phyloP scores from a whole-genome alignment of 108 stramenopile genomes.

The Halocafeteria seosinensis region DNA sequence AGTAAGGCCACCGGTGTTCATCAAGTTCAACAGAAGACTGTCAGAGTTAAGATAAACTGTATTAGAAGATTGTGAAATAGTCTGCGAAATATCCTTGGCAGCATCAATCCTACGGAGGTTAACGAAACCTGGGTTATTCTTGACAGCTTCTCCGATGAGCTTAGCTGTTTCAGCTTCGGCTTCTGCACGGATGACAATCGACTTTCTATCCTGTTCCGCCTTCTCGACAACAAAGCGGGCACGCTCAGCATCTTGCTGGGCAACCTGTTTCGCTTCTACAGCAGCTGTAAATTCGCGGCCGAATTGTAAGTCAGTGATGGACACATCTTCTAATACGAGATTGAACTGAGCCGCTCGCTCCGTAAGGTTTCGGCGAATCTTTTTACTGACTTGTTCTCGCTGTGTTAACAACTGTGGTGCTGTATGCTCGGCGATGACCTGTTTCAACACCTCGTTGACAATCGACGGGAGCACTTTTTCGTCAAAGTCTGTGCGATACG shows the following conservation, averaged over 20 bases:
- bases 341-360: conserved; percentile 65
- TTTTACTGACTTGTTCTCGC: conserved; percentile 69
- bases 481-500: conserved; percentile 84
- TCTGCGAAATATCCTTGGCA: conserved; percentile 89
- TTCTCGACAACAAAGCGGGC: conserved; percentile 92
- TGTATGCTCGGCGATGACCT: conserved; percentile 91
- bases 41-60: conserved; percentile 92
- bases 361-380: conserved; percentile 58
- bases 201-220: conserved; percentile 75
- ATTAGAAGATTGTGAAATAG: conserved; percentile 64
- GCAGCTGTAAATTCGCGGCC: conserved; percentile 92
- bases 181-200: conserved; percentile 89
- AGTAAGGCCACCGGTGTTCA: neutral
- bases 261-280: conserved; percentile 97
- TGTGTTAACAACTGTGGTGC: conserved; percentile 96
- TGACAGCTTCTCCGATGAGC: conserved; percentile 89
- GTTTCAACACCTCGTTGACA: conserved; percentile 99
- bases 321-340: conserved; percentile 74
- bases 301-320: conserved; percentile 94
- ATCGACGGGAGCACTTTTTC: conserved; percentile 89
- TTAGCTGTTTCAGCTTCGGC: conserved; percentile 95
- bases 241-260: conserved; percentile 96
- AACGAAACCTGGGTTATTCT: conserved; percentile 97
- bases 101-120: conserved; percentile 94
- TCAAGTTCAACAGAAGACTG: conserved; percentile 75